These are phyloP conservation scores for Coleophoma eucalyptorum DNA, from an alignment of 2,329 filamentous ascomycete genomes.

Conservation along the genomic window DNA sequence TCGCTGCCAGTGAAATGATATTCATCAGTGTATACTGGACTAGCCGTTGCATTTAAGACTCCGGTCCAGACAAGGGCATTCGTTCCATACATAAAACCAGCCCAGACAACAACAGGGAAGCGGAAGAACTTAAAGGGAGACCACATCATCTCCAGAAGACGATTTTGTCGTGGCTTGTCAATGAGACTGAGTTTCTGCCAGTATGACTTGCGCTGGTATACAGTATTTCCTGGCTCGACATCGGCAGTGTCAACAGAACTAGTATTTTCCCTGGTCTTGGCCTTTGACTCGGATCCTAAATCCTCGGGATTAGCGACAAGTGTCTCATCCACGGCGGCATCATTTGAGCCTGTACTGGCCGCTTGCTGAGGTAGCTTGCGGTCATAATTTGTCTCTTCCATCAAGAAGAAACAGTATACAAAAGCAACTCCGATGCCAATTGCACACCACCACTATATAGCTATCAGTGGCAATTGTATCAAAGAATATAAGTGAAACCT, in stretches of 20 bases:
- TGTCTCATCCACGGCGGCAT: constrained; percentile 19
- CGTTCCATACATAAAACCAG: constrained; percentile 28
- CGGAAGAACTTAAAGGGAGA: constrained; percentile 28
- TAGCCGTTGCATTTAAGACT: constrained; percentile 27
- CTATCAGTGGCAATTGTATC: too few relatives aligned
- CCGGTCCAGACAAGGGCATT: constrained; percentile 29
- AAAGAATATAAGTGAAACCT: too few relatives aligned
- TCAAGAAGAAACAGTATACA: constrained; percentile 47
- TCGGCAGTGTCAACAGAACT: constrained; percentile 1
- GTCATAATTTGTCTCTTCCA: constrained; percentile 50
- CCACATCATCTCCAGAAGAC: constrained; percentile 33
- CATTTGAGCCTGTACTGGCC: constrained; percentile 3
- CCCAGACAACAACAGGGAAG: constrained; percentile 28
- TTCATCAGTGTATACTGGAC: constrained; percentile 20
- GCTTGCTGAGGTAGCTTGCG: constrained; percentile 5
- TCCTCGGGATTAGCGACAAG: too few relatives aligned
- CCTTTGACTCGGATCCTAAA: too few relatives aligned
- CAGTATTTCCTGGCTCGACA: constrained; percentile 23
- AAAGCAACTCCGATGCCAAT: constrained; percentile 46
- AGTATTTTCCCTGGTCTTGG: not conserved
- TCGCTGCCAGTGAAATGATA: constrained; percentile 28
- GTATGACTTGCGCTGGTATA: constrained; percentile 35
- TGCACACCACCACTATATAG: constrained; percentile 33
- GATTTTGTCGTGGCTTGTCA: constrained; percentile 36
- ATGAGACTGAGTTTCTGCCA: constrained; percentile 36